Evolutionary conservation across 169 alveolate species (phyloP).

Genomic region (Perkinsus marinus): DNA sequence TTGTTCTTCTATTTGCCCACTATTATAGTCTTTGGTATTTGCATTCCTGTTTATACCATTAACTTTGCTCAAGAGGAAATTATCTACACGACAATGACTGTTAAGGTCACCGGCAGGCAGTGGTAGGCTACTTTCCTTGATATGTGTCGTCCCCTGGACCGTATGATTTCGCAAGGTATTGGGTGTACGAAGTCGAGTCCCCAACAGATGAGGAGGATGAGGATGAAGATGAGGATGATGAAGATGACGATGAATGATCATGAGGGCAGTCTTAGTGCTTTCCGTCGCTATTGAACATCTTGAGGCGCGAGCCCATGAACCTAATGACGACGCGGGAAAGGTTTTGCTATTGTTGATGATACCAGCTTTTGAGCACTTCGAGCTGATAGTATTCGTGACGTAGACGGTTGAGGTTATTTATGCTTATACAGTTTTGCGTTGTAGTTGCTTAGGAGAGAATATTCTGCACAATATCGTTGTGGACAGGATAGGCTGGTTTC

Average conservation of each 20-base stretch:
- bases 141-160: neutral
- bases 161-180: slow-evolving; percentile 35
- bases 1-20: slow-evolving; percentile 69
- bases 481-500: no score
- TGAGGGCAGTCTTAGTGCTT: neutral
- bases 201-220: slow-evolving; percentile 54
- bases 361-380: neutral
- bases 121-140: slow-evolving; percentile 30
- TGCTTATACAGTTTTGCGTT: neutral
- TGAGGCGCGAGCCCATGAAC: neutral
- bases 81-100: slow-evolving; percentile 66
- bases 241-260: neutral
- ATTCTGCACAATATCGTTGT: no score
- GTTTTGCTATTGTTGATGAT: neutral
- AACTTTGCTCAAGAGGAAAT: slow-evolving; percentile 65
- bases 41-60: slow-evolving; percentile 63
- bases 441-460: no score
- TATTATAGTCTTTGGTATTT: slow-evolving; percentile 41
- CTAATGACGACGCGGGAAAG: neutral
- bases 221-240: neutral
- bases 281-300: neutral
- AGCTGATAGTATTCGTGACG: neutral
- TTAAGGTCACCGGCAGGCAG: slow-evolving; percentile 66
- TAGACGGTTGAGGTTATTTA: neutral
- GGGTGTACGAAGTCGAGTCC: slow-evolving; percentile 74